Percentiles rank a stretch among this genome's conserved stretches.
phyloP scores from a whole-genome alignment of 2,329 filamentous ascomycete species.

The Neopestalotiopsis clavispora region DNA sequence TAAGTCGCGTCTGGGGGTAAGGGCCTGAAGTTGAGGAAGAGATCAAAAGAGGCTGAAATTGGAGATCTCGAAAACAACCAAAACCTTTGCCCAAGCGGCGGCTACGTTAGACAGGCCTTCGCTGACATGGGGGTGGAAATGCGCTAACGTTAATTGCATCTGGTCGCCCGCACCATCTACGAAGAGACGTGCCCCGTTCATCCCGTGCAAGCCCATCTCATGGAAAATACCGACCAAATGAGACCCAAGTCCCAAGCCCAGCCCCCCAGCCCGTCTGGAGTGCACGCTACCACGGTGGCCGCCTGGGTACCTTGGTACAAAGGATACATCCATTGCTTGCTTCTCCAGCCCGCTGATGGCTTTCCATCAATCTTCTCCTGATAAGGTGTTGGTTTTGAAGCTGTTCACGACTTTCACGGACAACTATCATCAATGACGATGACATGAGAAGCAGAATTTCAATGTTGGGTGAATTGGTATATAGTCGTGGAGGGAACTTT shows the following conservation, averaged over 20 bases:
- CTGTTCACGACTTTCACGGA: too few species aligned
- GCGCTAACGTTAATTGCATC: slow-evolving; percentile 16
- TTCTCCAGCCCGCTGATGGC: too few species aligned
- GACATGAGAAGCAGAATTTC: too few species aligned
- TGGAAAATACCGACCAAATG: background rate
- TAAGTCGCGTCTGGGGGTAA: background rate
- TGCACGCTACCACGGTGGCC: too few species aligned
- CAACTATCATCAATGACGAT: too few species aligned
- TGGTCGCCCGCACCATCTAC: slow-evolving; percentile 12
- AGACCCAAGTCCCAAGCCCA: background rate
- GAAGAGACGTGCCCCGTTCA: background rate
- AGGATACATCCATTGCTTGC: too few species aligned
- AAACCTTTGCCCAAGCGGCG: slow-evolving; percentile 26
- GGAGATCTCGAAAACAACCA: slow-evolving; percentile 36
- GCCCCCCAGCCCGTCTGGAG: background rate
- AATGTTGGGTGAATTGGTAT: too few species aligned
- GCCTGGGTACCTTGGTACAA: too few species aligned
- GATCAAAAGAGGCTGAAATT: slow-evolving; percentile 36
- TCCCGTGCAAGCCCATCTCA: slow-evolving; percentile 2
- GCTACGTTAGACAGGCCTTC: slow-evolving; percentile 13
- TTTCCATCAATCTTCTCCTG: too few species aligned
- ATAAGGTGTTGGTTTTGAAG: too few species aligned
- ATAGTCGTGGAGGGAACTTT: too few species aligned
- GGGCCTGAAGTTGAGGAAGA: slow-evolving; percentile 3
- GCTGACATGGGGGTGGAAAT: slow-evolving; percentile 13